Evolutionary conservation across 208 protist species (phyloP), one percentile per base, ranked within the genome.

Genomic region (Acanthamoeba castellanii): DNA sequence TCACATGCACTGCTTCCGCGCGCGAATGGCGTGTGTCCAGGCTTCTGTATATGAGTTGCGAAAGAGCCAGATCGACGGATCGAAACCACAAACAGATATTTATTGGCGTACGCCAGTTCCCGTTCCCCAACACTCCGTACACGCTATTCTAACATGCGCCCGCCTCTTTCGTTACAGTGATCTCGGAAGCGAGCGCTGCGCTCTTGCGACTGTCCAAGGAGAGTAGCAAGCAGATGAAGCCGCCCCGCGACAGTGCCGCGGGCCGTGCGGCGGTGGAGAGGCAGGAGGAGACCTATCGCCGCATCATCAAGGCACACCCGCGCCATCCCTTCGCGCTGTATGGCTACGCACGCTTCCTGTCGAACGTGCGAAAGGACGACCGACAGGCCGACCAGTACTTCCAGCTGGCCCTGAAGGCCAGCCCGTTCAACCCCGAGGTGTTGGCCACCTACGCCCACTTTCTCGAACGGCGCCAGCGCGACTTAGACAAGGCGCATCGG

Each of bases 381-480:
- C 42, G 25, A 3, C n/a, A 32, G 50, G 81, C 81, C 81, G 81
- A 88, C 32, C 81, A 64, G 27, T 64, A 88, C 81, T 88, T 88
- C 81, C 42, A 45, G 25, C 81, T 88, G 50, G 25, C 81, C 27
- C 81, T 88, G 13, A 88, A 64, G 52, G 45, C 81, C n/a, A 88
- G 20, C 52, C 81, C 81, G 25, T 88, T 88, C 52, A 30, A 42
- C 52, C 52, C 81, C 13, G 81, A 88, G 52, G 27, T 88, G 81
- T n/a, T 88, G 81, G 50, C 30, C 30, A 45, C 81, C 81, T 88
- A 88, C 30, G 81, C 81, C 81, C 81, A 88, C 50, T 88, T 88
- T 25, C 52, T 64, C 30, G 81, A 88, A 50, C 81, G 81, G 13
- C 81, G 81, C 22, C 20, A 64, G 81, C 50, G 81, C 30, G 81